phyloP scores from a whole-genome alignment of 164 flowering plant species.

The Akebia trifoliata region DNA sequence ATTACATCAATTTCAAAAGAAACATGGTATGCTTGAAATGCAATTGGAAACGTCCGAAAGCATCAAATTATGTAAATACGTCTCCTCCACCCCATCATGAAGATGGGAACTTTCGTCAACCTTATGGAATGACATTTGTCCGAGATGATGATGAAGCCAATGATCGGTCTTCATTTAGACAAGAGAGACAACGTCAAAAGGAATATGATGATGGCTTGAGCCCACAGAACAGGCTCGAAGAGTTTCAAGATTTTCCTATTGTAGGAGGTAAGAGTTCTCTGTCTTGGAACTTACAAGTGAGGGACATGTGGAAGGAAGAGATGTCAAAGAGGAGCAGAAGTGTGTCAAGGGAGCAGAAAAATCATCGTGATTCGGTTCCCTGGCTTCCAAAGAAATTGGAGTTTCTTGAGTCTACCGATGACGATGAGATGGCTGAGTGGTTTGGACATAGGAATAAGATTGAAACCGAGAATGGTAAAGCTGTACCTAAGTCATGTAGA shows the following conservation, averaged over 20 bases:
- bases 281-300: constrained; percentile 33
- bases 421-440: constrained; percentile 72
- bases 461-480: constrained; percentile 1
- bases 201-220: constrained; percentile 9
- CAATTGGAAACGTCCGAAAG: constrained; percentile 59
- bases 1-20: constrained; percentile 69
- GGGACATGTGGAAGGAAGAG: constrained; percentile 47
- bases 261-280: constrained; percentile 45
- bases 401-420: constrained; percentile 28
- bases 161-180: constrained; percentile 10
- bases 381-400: constrained; percentile 15
- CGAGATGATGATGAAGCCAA: constrained; percentile 8
- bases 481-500: background rate
- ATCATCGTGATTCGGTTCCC: constrained; percentile 13
- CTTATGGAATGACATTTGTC: constrained; percentile 12
- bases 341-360: constrained; percentile 9
- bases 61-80: constrained; percentile 21
- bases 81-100: constrained; percentile 13
- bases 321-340: constrained; percentile 33
- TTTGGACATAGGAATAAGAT: constrained; percentile 32
- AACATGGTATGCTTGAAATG: constrained; percentile 77
- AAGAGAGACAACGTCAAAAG: constrained; percentile 9
- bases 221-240: constrained; percentile 11
- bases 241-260: constrained; percentile 52
- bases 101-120: constrained; percentile 8